Percentiles rank a stretch among this genome's conserved stretches.
phyloP scores from a whole-genome alignment of 208 protist genomes.

The Angomonas deanei region DNA sequence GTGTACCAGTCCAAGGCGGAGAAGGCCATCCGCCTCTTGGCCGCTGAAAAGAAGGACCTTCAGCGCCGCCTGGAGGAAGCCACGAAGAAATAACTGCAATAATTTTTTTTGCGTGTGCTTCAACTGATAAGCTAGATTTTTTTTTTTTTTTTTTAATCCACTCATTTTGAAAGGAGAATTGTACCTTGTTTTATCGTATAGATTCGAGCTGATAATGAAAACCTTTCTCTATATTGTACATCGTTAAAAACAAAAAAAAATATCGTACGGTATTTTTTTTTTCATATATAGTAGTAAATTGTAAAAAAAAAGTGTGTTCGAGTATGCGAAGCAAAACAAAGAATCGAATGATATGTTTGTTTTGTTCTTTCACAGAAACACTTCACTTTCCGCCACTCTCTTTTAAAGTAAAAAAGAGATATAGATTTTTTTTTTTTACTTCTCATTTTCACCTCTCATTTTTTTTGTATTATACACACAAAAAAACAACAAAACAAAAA shows the following conservation, averaged over 20 bases:
- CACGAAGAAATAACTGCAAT: constrained; percentile 5
- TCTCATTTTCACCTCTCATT: constrained; percentile 8
- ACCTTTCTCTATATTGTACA: no score
- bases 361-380: no score
- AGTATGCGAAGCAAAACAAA: no score
- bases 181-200: no score
- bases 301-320: no score
- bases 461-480: background rate
- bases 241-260: no score
- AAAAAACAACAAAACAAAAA: constrained; percentile 17
- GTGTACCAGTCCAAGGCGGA: constrained; percentile 70
- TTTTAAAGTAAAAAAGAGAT: no score
- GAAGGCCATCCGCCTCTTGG: constrained; percentile 70
- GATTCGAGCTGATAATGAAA: no score
- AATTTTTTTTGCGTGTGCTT: background rate
- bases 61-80: constrained; percentile 9
- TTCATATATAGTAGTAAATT: no score
- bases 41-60: constrained; percentile 48
- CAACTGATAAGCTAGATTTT: background rate
- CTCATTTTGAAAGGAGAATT: background rate
- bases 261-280: no score
- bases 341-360: no score
- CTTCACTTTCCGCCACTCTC: no score
- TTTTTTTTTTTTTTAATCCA: background rate
- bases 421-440: background rate